Conservation (phyloP, 305 asterid species). For the Fraxinus angustifolia region DNA sequence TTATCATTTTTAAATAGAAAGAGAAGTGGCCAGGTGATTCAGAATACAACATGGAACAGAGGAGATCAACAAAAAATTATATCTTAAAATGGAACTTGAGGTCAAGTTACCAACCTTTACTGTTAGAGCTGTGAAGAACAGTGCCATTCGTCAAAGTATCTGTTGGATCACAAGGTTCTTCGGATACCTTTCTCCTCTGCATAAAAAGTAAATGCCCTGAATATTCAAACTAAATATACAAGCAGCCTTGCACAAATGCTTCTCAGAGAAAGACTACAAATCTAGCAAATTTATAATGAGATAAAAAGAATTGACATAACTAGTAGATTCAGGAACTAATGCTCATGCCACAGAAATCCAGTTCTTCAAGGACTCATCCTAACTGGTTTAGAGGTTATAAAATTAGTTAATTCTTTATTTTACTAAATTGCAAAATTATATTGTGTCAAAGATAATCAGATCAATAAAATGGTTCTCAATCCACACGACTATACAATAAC, state of each 20-base stretch:
- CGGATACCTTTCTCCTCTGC: slow-evolving; percentile 48
- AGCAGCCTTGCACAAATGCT: background rate
- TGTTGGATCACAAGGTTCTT: slow-evolving; percentile 31
- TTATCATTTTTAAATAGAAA: background rate
- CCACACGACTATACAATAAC: background rate
- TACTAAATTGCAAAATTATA: background rate
- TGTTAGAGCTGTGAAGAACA: slow-evolving; percentile 27
- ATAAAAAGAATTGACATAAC: background rate
- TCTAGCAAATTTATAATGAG: background rate
- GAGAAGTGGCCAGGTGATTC: background rate
- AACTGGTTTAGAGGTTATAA: background rate
- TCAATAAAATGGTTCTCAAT: background rate
- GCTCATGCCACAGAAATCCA: background rate
- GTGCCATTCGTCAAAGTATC: slow-evolving; percentile 33
- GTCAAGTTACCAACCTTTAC: slow-evolving; percentile 37
- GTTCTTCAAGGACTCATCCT: background rate
- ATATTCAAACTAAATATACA: slow-evolving; percentile 1
- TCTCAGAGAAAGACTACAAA: background rate
- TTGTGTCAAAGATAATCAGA: background rate
- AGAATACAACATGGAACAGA: background rate
- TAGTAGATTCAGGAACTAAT: background rate
- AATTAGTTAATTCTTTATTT: background rate
- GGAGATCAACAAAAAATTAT: background rate
- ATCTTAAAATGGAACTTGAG: background rate
- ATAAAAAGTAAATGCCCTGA: slow-evolving; percentile 9